Conservation (phyloP, 2,329 filamentous ascomycete genomes). For the Xylariaceae sp. region DNA sequence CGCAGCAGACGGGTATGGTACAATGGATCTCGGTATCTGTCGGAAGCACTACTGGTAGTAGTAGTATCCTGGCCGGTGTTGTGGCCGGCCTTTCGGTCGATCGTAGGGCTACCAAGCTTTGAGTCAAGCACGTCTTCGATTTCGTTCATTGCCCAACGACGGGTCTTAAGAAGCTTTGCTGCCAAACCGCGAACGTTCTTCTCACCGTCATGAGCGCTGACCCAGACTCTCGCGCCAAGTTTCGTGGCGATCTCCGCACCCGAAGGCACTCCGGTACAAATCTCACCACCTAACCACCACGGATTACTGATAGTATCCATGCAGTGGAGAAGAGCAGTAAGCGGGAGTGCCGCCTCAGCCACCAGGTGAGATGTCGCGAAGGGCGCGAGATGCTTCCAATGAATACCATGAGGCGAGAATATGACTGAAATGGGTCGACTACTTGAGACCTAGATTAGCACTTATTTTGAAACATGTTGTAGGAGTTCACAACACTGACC, state of each 20-base stretch:
- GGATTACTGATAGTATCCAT: constrained; percentile 56
- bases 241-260: constrained; percentile 52
- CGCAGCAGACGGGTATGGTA: constrained; percentile 38
- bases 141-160: constrained; percentile 41
- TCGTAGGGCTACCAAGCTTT: no score
- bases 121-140: constrained; percentile 34
- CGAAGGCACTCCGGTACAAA: constrained; percentile 51
- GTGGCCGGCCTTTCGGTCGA: no score
- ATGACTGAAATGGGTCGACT: constrained; percentile 51
- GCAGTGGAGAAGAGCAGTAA: constrained; percentile 60
- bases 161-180: constrained; percentile 45
- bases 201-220: constrained; percentile 56
- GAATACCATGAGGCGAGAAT: constrained; percentile 60
- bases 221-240: constrained; percentile 52
- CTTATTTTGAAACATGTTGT: no score
- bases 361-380: constrained; percentile 55
- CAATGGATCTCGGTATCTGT: constrained; percentile 14
- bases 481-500: not conserved
- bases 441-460: not conserved
- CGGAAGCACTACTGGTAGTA: no score
- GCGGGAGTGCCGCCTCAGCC: constrained; percentile 50
- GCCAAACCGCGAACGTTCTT: constrained; percentile 51
- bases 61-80: no score
- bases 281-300: constrained; percentile 57
- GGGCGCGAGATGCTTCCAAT: constrained; percentile 46